Evolutionary conservation across 495 filamentous ascomycete genomes (phyloP), one percentile per base, ranked within the genome.

Genomic region (Penicillium diatomitis): DNA sequence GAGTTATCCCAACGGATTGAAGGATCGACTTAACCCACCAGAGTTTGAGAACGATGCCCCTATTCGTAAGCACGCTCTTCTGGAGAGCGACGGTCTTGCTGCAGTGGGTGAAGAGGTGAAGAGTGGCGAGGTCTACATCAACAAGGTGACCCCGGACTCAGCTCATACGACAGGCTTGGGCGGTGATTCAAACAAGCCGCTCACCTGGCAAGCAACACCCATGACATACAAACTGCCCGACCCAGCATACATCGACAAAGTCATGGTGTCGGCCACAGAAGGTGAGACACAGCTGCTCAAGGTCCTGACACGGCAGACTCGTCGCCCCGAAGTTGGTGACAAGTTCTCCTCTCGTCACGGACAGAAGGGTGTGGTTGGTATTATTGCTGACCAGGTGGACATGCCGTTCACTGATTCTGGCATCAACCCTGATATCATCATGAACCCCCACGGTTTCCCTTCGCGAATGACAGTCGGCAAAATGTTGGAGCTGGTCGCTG

Each of bases 381-480:
- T 96, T 62, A 95, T 97, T 47, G 88, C 88, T 33, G 83, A 94
- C 39, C 90, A 96, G 67, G 88, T 89, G 53, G 92, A 99, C 63
- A 86, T 99, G 85, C 92, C 92, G 2, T 99, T 99, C 70, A 85
- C 85, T 6, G 91, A 97, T 67, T 72, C 78, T 35, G 94, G 92
- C 4, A 84, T 99, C 52, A 80, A 79, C 36, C 92, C 92, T 0
- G 92, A 99, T 64, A 92, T 99, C 60, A 99, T 99, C 81, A 99
- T 99, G 94, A 99, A 99, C 72, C 92, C 92, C 1, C 92, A 99
- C 69, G 92, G 94, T 80, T 97, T 99, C 77, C 92, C 92, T 6
- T 96, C 90, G 8, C 92, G 92, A 64, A 99, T 99, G 92, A 99
- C 92, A 41, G 94, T 99, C 55, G 92, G 94, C 7, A 97, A 99